A percentile compares a stretch with the other conserved stretches of the same genome.
These are phyloP conservation scores for Achaetomium macrosporum DNA, from an alignment of 2,329 filamentous ascomycete genomes.

Conservation along the genomic window DNA sequence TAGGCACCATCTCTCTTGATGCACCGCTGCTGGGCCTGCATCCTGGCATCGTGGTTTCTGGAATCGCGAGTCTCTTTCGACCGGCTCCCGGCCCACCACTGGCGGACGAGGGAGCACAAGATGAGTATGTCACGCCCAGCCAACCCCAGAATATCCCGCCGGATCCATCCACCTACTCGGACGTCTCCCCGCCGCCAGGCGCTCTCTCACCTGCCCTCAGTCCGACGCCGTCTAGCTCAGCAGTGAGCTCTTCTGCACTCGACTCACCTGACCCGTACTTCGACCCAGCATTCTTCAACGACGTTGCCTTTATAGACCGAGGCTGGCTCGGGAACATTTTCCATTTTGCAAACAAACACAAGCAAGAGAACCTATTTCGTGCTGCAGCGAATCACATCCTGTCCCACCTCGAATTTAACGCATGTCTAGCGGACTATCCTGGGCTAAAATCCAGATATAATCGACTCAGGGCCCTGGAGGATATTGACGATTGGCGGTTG, in stretches of 20 bases:
- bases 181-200: conserved; percentile 23
- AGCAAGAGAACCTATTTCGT: conserved; percentile 58
- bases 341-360: conserved; percentile 80
- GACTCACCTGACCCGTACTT: conserved; percentile 57
- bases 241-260: conserved; percentile 16
- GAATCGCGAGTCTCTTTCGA: conserved; percentile 71
- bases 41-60: conserved; percentile 77
- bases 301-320: conserved; percentile 62
- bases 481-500: conserved; percentile 50
- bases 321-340: conserved; percentile 62
- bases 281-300: conserved; percentile 71
- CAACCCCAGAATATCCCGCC: conserved; percentile 21
- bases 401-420: conserved; percentile 78
- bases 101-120: conserved; percentile 19
- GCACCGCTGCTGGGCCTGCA: conserved; percentile 85
- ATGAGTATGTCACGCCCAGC: conserved; percentile 11
- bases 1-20: conserved; percentile 79
- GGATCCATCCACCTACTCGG: conserved; percentile 25
- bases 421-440: conserved; percentile 70
- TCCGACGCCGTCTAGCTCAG: conserved; percentile 10
- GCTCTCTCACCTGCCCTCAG: conserved; percentile 17
- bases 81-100: conserved; percentile 33
- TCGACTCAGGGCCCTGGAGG: conserved; percentile 64
- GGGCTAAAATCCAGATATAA: conserved; percentile 66
- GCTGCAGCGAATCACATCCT: conserved; percentile 69